Conservation (phyloP, 1,139 yeast species). For the Pichia sp. region DNA sequence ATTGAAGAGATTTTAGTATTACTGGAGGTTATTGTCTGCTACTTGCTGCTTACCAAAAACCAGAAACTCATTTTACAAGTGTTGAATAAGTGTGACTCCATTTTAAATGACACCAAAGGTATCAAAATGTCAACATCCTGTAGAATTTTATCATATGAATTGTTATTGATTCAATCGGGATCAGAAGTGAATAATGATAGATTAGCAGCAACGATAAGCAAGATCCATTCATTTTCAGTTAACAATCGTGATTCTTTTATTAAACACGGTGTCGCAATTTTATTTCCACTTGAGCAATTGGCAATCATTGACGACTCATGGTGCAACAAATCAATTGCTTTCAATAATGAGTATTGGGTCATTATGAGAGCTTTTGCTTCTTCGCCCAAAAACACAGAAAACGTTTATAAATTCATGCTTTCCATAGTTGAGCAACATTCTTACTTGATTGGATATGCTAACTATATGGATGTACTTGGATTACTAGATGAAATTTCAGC, state of each 20-base stretch:
- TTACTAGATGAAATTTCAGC: constrained; percentile 75
- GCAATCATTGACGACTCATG: constrained; percentile 39
- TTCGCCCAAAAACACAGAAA: constrained; percentile 40
- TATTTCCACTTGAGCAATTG: constrained; percentile 46
- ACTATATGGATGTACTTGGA: constrained; percentile 60
- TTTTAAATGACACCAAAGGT: constrained; percentile 12
- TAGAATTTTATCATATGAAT: constrained; percentile 31
- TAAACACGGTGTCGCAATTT: constrained; percentile 41
- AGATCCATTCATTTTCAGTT: constrained; percentile 24
- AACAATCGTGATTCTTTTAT: constrained; percentile 32
- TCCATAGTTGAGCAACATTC: constrained; percentile 33
- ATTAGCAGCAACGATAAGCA: constrained; percentile 24
- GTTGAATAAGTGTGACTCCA: constrained; percentile 18
- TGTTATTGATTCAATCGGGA: constrained; percentile 33
- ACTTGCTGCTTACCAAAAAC: constrained; percentile 38
- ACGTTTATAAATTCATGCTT: constrained; percentile 43
- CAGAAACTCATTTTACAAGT: constrained; percentile 24
- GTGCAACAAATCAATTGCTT: constrained; percentile 30
- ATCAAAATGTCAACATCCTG: constrained; percentile 13
- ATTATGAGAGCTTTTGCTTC: constrained; percentile 51
- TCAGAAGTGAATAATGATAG: constrained; percentile 15
- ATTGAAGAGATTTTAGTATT: constrained; percentile 50
- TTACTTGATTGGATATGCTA: constrained; percentile 34
- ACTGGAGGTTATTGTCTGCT: constrained; percentile 46
- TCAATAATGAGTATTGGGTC: constrained; percentile 55